A percentile compares a stretch with the other conserved stretches of the same genome.
Conservation (phyloP, 306 rosid genomes). For the Prunus dulcis region DNA sequence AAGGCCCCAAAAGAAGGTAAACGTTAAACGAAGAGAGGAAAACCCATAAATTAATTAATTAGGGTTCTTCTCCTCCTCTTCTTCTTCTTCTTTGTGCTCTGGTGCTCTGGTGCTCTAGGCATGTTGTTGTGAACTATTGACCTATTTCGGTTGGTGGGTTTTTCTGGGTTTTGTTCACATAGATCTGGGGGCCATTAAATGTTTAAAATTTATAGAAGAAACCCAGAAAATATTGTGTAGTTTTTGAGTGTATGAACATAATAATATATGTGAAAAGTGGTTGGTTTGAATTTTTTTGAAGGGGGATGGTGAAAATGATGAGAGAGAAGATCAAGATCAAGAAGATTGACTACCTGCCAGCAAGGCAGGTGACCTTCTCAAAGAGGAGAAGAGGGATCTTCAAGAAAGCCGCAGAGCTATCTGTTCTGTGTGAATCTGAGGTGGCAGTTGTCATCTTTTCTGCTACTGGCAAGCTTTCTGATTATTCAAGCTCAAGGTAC, state of each 20-base stretch:
- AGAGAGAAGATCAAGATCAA: constrained; percentile 34
- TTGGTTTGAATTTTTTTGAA: background rate
- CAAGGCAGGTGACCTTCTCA: constrained; percentile 54
- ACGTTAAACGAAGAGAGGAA: background rate
- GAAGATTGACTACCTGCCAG: constrained; percentile 42
- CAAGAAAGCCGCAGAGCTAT: constrained; percentile 48
- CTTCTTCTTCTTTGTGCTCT: too few species aligned
- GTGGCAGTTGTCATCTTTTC: constrained; percentile 39
- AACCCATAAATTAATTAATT: background rate
- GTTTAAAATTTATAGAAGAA: background rate
- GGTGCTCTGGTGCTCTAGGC: background rate
- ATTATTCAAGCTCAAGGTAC: constrained; percentile 39
- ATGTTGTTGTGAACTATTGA: background rate
- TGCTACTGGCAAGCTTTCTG: constrained; percentile 44
- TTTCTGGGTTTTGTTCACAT: background rate
- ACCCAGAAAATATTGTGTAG: background rate
- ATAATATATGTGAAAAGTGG: background rate
- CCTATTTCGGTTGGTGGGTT: background rate
- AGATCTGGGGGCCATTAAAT: background rate
- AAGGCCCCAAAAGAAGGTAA: background rate
- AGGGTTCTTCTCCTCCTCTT: background rate
- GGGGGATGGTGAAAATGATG: background rate
- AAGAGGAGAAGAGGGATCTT: constrained; percentile 47
- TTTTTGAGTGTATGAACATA: background rate
- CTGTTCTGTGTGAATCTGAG: constrained; percentile 46